Evolutionary conservation across 108 stramenopile genomes (phyloP), one percentile per base, ranked within the genome.

Genomic region (Cyclotella atomus): DNA sequence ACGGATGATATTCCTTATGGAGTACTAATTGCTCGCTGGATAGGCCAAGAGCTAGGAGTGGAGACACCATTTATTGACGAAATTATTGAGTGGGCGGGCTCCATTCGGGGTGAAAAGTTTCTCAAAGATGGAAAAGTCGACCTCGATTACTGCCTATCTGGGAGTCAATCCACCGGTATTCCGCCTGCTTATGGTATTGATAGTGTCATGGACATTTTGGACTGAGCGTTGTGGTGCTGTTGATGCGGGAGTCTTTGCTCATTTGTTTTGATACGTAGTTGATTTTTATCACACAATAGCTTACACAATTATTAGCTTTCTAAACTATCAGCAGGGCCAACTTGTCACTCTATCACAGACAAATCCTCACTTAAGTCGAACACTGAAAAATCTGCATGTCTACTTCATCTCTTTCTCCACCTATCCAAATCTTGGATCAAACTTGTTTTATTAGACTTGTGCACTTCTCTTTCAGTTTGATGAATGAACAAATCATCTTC

Each of bases 1-100:
- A 79, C 77, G 4, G 84, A 85, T 59, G 84, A 85, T 56, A 85
- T 85, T 14, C 81, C 84, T 0, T 85, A 82, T 38, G 84, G 84
- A 21, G 60, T 85, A 8, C 49, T 85, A 25, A 75, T 85, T 59
- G 75, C 84, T 35, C 61, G 82, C 36, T 79, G 77, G 70, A 52
- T 85, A 6, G 81, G 77, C 6, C 65, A 82, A 35, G 64, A 82
- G 72, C 49, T 85, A 4, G 77, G 73, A 3, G 77, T 77, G 3
- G 41, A 55, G 38, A 82, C 81, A 24, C 84, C 84, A 23, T 79
- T 79, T 65, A 79, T 85, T 30, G 75, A 83, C 35, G 85, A 85
- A 54, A 60, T 83, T n/a, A 80, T 85, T 27, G 43, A 66, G 12
- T 85, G 82, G 85, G 79, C 76, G 16, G 77, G 78, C 33, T 54